These are phyloP conservation scores for Lagerstroemia speciosa DNA, from an alignment of 345 rosid genomes.

Conservation along the genomic window DNA sequence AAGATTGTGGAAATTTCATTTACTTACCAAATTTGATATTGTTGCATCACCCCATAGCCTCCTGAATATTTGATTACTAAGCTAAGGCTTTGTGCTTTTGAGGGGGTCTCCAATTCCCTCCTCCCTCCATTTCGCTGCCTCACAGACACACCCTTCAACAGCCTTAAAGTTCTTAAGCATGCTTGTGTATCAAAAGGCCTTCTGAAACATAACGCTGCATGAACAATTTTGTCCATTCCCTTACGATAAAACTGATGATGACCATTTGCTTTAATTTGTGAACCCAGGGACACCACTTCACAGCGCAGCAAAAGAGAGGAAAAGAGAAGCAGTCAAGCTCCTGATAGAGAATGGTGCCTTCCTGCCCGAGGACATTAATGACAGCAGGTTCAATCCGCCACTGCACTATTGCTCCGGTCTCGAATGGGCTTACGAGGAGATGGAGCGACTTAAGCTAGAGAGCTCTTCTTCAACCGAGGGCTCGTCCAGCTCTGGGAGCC, in stretches of 20 bases:
- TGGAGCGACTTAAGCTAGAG: slow-evolving; percentile 40
- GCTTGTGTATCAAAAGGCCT: not conserved
- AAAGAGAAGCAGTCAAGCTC: slow-evolving; percentile 77
- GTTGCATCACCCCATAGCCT: not conserved
- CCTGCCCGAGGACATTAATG: slow-evolving; percentile 75
- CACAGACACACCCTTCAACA: not conserved
- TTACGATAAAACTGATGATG: not conserved
- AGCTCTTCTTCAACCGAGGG: slow-evolving; percentile 9
- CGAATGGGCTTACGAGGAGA: slow-evolving; percentile 95
- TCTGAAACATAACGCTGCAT: not conserved
- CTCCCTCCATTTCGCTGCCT: not conserved
- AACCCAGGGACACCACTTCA: slow-evolving; percentile 91
- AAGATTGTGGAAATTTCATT: not conserved
- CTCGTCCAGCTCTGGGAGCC: slow-evolving; percentile 12
- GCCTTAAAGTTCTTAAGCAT: not conserved
- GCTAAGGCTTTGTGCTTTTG: not conserved
- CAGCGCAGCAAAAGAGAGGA: slow-evolving; percentile 74
- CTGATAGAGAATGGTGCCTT: slow-evolving; percentile 87
- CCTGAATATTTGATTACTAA: not conserved
- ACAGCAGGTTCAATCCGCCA: slow-evolving; percentile 85
- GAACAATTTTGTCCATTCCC: not conserved
- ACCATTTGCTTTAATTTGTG: not conserved
- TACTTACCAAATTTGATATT: not conserved
- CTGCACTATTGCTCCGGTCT: slow-evolving; percentile 92
- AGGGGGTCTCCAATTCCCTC: not conserved